Percentiles rank a stretch among this genome's conserved stretches.
Evolutionary conservation across 2,329 filamentous ascomycete genomes (phyloP).

Genomic region (Epichloe sibirici): DNA sequence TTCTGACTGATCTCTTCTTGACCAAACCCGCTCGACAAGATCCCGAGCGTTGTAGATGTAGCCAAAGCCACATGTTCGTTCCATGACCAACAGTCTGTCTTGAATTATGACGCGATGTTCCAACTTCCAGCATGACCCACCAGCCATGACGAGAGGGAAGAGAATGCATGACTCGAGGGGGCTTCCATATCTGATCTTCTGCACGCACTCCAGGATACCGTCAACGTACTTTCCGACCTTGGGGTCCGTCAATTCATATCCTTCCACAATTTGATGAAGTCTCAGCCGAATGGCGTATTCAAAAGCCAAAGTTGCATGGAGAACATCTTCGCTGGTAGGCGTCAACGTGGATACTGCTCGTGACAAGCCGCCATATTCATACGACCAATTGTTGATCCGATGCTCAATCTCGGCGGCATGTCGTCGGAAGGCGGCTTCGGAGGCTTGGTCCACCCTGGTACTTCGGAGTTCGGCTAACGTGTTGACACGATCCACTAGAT

Average conservation of each 20-base stretch:
- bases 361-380: conserved; percentile 17
- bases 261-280: conserved; percentile 30
- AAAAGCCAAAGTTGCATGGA: conserved; percentile 25
- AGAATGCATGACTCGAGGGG: conserved; percentile 27
- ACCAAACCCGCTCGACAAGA: conserved; percentile 28
- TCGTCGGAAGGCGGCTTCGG: conserved; percentile 18
- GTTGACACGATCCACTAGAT: conserved; percentile 22
- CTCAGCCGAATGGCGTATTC: conserved; percentile 29
- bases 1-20: conserved; percentile 15
- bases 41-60: conserved; percentile 28
- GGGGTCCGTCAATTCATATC: conserved; percentile 24
- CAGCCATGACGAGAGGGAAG: conserved; percentile 30
- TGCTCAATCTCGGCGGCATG: conserved; percentile 19
- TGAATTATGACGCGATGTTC: conserved; percentile 27
- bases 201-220: conserved; percentile 23
- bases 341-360: conserved; percentile 13
- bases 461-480: conserved; percentile 20
- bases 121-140: conserved; percentile 22
- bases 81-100: conserved; percentile 30
- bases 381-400: conserved; percentile 26
- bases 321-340: conserved; percentile 16
- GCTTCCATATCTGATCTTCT: conserved; percentile 29
- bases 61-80: conserved; percentile 29
- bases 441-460: conserved; percentile 17
- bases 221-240: conserved; percentile 21